Evolutionary conservation across 345 rosid genomes (phyloP), one percentile per base, ranked within the genome.

Genomic region (Eucalyptus cladocalyx): DNA sequence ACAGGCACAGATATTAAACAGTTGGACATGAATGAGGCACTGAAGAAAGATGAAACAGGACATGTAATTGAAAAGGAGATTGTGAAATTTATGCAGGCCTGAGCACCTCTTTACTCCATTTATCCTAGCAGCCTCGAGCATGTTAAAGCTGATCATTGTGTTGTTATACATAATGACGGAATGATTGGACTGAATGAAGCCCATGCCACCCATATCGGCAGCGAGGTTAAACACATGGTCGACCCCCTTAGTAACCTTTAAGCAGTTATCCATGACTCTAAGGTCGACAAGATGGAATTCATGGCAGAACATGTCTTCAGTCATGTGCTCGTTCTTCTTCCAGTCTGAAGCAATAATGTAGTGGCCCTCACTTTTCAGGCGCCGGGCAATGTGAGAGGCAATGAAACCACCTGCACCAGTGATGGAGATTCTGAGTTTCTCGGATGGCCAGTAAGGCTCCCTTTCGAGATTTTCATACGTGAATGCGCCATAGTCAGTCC

Each of bases 181-280:
- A 92, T 98, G 99, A 91, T 98, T 97, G 87, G 99, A 96, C 96
- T 97, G 99, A 87, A 98, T 98, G 90, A 97, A 97, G 86, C 99
- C 99, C 99, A 98, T 98, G 50, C 99, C 99, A 67, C 99, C 99
- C 99, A 98, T 98, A 92, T 98, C 99, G 83, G 99, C 99, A 76
- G 99, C 99, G 8, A 98, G 98, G 94, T 98, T 98, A 90, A 98
- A 98, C 6, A 98, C 99, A 88, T 98, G 99, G 91, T 96, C 98
- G 23, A 94, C 95, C 24, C 89, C 96, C 65, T 89, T 80, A 9
- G 98, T 97, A 88, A 96, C 99, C 92, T 96, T 95, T 90, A 95
- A 91, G 94, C 99, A 98, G 87, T 96, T 97, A 32, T 96, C 99
- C 99, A 98, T 97, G 89, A 98, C 99, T 93, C 99, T 95, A 19